Evolutionary conservation across 1,284 basidiomycete genomes (phyloP).

Genomic region (Sparassis latifolia): DNA sequence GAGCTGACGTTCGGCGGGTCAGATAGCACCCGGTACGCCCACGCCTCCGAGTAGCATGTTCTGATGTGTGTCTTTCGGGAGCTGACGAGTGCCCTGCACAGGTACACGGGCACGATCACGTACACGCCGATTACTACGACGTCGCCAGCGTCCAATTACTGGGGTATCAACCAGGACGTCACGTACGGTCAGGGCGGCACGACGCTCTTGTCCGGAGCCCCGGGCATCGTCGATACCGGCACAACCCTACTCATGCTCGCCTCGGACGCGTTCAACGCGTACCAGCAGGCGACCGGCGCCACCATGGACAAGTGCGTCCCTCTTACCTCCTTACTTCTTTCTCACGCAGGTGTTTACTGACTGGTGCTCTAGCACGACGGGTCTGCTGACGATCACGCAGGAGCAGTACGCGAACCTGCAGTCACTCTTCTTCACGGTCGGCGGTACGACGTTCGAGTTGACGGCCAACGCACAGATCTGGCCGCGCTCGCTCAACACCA

Average conservation of each 20-base stretch:
- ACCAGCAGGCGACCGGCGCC: constrained; percentile 46
- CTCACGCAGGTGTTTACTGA: background rate
- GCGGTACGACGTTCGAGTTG: constrained; percentile 34
- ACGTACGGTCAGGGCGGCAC: constrained; percentile 32
- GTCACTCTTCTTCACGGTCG: constrained; percentile 51
- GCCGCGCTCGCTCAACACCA: constrained; percentile 46
- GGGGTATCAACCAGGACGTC: constrained; percentile 50
- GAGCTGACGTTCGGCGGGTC: constrained; percentile 45
- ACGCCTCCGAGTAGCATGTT: no score
- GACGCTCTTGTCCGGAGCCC: constrained; percentile 30
- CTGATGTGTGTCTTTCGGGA: background rate
- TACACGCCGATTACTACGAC: constrained; percentile 48
- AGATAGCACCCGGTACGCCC: constrained; percentile 32
- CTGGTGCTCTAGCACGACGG: constrained; percentile 31
- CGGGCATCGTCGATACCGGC: constrained; percentile 56
- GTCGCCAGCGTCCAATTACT: constrained; percentile 39
- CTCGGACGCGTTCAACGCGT: constrained; percentile 43
- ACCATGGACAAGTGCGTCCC: constrained; percentile 35
- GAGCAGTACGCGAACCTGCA: constrained; percentile 44
- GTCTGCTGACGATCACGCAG: constrained; percentile 48
- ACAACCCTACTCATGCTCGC: constrained; percentile 38
- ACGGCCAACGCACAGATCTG: constrained; percentile 55
- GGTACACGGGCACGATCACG: constrained; percentile 38
- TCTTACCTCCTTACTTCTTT: background rate
- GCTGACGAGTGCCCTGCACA: constrained; percentile 11